Evolutionary conservation across 2,329 filamentous ascomycete species (phyloP), one percentile per base, ranked within the genome.

Genomic region (Botrytis medusae): DNA sequence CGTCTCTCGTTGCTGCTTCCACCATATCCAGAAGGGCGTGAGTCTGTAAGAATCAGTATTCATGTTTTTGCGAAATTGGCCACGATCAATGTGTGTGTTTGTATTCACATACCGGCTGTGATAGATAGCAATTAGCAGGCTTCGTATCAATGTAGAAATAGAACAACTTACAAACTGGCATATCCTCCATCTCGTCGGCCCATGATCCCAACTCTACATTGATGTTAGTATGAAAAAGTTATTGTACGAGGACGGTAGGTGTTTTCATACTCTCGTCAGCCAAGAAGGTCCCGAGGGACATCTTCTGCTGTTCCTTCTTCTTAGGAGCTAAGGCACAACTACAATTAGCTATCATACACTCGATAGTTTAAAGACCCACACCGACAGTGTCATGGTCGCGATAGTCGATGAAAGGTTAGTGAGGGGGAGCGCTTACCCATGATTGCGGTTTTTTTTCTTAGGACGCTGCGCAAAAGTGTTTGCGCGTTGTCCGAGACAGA

Each of bases 131-230:
- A 74, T 81, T 79, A 81, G 80, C 72, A 77, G 22, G 57, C n/a
- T 40, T 63, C 60, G 40, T 44, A 44, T 54, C 34, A 25, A 42
- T 48, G 46, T 32, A 42, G 25, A n/a, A 16, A 46, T 40, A 40
- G 48, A n/a, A 63, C 20, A 40, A 79, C 80, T 81, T 76, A 82
- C 80, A 81, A 77, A 81, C 79, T 79, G 80, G 80, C 78, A 80
- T 81, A 76, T 97, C 94, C 84, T 99, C 96, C 86, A 99, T 97
- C 83, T 99, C 96, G 85, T 99, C 97, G 80, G 96, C 96, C 96
- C 96, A 99, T 79, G 96, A 98, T 82, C 95, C 94, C 82, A 91
- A 87, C 80, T 88, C 90, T 92, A 81, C 69, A 69, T 76, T 72
- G 76, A 76, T 44, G 75, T 80, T 75, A 81, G 78, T 77, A 63